phyloP scores from a whole-genome alignment of 2,329 filamentous ascomycete species.

The Dactylonectria estremocensis region DNA sequence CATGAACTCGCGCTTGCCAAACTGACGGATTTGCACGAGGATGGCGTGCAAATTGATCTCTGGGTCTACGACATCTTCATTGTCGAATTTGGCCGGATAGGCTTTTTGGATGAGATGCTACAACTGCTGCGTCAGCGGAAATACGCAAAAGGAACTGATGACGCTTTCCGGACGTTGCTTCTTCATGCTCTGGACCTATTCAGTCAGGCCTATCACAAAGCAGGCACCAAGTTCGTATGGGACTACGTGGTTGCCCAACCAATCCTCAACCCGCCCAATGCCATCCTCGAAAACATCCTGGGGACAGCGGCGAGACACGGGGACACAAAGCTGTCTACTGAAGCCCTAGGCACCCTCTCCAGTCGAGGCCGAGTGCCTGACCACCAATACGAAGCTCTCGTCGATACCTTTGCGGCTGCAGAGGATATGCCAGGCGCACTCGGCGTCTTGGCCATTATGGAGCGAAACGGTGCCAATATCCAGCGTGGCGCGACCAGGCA shows the following conservation, averaged over 20 bases:
- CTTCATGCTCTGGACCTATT: slow-evolving; percentile 83
- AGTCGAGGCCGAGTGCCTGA: slow-evolving; percentile 65
- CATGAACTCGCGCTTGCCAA: slow-evolving; percentile 84
- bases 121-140: slow-evolving; percentile 74
- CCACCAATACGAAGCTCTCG: slow-evolving; percentile 85
- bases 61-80: slow-evolving; percentile 89
- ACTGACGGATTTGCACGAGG: slow-evolving; percentile 76
- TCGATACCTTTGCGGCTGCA: slow-evolving; percentile 76
- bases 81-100: slow-evolving; percentile 78
- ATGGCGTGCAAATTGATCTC: slow-evolving; percentile 68
- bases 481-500: slow-evolving; percentile 75
- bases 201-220: slow-evolving; percentile 73
- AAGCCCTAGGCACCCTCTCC: slow-evolving; percentile 71
- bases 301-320: slow-evolving; percentile 78
- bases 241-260: slow-evolving; percentile 68
- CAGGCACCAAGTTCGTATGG: slow-evolving; percentile 81
- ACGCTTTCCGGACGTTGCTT: slow-evolving; percentile 70
- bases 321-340: slow-evolving; percentile 78
- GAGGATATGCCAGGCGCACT: slow-evolving; percentile 78
- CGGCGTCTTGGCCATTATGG: slow-evolving; percentile 81
- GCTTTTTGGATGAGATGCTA: slow-evolving; percentile 84
- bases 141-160: slow-evolving; percentile 52
- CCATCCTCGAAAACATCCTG: slow-evolving; percentile 78
- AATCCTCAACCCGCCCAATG: slow-evolving; percentile 66
- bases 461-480: slow-evolving; percentile 64